A percentile compares a stretch with the other conserved stretches of the same genome.
phyloP scores from a whole-genome alignment of 108 stramenopile genomes.

The Cylindrotheca closterium region DNA sequence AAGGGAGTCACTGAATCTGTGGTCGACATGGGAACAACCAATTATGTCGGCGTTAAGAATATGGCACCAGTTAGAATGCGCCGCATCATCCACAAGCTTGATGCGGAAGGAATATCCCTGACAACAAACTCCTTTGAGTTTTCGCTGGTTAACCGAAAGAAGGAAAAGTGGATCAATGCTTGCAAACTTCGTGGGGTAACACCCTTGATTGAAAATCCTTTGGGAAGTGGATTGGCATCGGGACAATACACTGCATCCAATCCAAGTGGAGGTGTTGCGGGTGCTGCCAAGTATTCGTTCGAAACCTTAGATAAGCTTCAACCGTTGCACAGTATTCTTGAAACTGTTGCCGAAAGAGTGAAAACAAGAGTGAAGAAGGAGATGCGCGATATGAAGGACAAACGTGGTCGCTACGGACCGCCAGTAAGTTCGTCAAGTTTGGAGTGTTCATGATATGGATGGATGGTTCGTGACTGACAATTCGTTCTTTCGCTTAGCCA shows the following conservation, averaged over 20 bases:
- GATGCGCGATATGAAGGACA: slow-evolving; percentile 34
- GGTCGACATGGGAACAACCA: slow-evolving; percentile 39
- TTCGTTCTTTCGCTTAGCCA: slow-evolving; percentile 23
- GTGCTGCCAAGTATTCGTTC: slow-evolving; percentile 51
- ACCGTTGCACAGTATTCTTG: slow-evolving; percentile 57
- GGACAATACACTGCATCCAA: slow-evolving; percentile 75
- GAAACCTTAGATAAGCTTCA: slow-evolving; percentile 67
- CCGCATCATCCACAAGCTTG: slow-evolving; percentile 32
- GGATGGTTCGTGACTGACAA: background rate
- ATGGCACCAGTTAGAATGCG: slow-evolving; percentile 33
- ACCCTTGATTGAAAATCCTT: slow-evolving; percentile 69
- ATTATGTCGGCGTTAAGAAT: slow-evolving; percentile 66
- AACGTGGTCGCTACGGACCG: slow-evolving; percentile 27
- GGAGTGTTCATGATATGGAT: too few relatives aligned
- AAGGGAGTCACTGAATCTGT: slow-evolving; percentile 37
- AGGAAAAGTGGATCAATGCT: slow-evolving; percentile 58
- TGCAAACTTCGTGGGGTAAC: slow-evolving; percentile 81
- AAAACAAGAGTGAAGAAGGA: slow-evolving; percentile 47
- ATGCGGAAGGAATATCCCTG: slow-evolving; percentile 23
- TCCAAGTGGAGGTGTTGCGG: slow-evolving; percentile 73
- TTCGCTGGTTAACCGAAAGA: slow-evolving; percentile 75
- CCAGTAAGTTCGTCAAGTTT: slow-evolving; percentile 15
- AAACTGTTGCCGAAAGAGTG: slow-evolving; percentile 57
- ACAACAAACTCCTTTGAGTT: slow-evolving; percentile 72
- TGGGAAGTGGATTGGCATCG: slow-evolving; percentile 78